These are phyloP conservation scores for Lactarius evosmus DNA, from an alignment of 768 basidiomycete species.

Conservation along the genomic window DNA sequence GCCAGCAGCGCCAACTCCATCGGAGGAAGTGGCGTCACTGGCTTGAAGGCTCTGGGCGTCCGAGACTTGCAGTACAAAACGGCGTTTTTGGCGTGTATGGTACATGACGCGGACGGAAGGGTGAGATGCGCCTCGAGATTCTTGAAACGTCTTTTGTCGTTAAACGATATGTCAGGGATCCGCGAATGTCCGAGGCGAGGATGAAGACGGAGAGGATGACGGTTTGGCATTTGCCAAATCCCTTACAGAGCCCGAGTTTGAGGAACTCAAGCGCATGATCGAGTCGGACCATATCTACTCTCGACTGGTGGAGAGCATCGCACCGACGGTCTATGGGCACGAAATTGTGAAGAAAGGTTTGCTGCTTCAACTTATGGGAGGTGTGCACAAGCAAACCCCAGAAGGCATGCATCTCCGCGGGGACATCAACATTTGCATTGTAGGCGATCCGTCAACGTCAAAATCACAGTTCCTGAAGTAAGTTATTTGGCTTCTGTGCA, in stretches of 20 bases:
- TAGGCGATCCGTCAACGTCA: conserved; percentile 96
- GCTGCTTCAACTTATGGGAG: conserved; percentile 94
- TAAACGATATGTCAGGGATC: conserved; percentile 49
- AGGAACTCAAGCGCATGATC: conserved; percentile 93
- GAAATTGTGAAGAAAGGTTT: conserved; percentile 99
- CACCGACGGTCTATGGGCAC: conserved; percentile 97
- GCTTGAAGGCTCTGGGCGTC: conserved; percentile 91
- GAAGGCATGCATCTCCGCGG: conserved; percentile 99
- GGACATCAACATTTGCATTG: conserved; percentile 97
- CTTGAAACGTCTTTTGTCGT: neutral
- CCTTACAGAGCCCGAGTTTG: conserved; percentile 90
- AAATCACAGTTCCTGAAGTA: conserved; percentile 99
- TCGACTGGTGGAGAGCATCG: conserved; percentile 89
- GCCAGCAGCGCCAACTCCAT: conserved; percentile 58
- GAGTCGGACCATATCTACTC: conserved; percentile 93
- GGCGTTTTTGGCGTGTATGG: conserved; percentile 98
- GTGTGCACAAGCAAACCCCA: conserved; percentile 92
- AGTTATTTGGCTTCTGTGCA: conserved; percentile 32
- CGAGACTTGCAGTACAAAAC: conserved; percentile 97
- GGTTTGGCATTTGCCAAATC: conserved; percentile 84
- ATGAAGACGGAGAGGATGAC: conserved; percentile 72
- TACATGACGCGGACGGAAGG: conserved; percentile 82
- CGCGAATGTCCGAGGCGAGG: conserved; percentile 88
- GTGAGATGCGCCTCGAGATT: conserved; percentile 46
- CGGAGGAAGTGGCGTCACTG: conserved; percentile 83